A percentile compares a stretch with the other conserved stretches of the same genome.
Evolutionary conservation across 768 basidiomycete species (phyloP).

Genomic region (Russula sp.): DNA sequence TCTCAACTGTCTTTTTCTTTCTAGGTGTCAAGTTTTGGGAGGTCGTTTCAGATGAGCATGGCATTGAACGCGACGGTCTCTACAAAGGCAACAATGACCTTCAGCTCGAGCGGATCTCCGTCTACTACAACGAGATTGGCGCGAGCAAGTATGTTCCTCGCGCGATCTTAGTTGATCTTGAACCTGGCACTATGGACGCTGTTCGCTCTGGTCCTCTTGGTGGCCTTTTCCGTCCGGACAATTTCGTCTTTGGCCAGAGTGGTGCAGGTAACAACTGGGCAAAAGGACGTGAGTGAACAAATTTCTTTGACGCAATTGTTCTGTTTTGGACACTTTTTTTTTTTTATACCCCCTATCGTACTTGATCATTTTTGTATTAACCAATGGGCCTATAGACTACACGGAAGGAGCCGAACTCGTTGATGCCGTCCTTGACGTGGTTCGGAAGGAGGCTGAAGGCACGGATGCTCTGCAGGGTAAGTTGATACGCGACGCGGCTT

Average conservation of each 20-base stretch:
- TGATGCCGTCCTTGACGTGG: constrained; percentile 95
- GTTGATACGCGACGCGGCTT: constrained; percentile 28
- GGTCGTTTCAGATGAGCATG: constrained; percentile 97
- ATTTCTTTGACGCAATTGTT: neutral
- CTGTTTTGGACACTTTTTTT: constrained; percentile 1
- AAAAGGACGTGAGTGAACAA: constrained; percentile 81
- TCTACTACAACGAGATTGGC: constrained; percentile 97
- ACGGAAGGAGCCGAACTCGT: constrained; percentile 98
- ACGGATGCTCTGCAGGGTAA: constrained; percentile 93
- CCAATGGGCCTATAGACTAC: constrained; percentile 49
- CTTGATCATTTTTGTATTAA: constrained; percentile 22
- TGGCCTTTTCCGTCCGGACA: constrained; percentile 92
- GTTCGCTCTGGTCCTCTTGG: constrained; percentile 88
- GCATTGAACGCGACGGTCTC: constrained; percentile 86
- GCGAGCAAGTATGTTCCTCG: constrained; percentile 98
- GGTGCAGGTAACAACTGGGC: constrained; percentile 99
- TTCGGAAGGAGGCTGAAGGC: constrained; percentile 97
- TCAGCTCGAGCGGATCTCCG: constrained; percentile 95
- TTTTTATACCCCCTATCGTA: constrained; percentile 17
- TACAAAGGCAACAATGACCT: constrained; percentile 94
- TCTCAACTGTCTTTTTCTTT: constrained; percentile 18
- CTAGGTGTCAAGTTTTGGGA: constrained; percentile 95
- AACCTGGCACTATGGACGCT: constrained; percentile 95
- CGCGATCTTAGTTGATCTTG: constrained; percentile 94
- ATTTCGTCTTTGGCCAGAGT: constrained; percentile 97